A percentile compares a stretch with the other conserved stretches of the same genome.
These are phyloP conservation scores for Candida sphagnicola DNA, from an alignment of 805 yeast genomes.

Conservation along the genomic window DNA sequence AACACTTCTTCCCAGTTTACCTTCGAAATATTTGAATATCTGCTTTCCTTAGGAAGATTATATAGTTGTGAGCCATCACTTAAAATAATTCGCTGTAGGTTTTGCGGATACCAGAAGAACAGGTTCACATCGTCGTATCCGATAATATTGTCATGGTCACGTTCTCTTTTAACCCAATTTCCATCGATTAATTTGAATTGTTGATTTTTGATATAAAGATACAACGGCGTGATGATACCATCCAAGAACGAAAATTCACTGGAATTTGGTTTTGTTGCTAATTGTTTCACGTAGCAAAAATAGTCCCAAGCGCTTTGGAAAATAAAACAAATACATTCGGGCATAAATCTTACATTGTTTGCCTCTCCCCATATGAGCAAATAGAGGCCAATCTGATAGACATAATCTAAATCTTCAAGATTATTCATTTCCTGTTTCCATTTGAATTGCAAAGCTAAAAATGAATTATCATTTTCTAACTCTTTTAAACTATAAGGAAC, in stretches of 20 bases:
- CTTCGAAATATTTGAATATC: constrained; percentile 27
- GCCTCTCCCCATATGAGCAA: constrained; percentile 76
- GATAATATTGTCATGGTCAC: constrained; percentile 61
- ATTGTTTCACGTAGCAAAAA: constrained; percentile 7
- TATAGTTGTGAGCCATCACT: constrained; percentile 28
- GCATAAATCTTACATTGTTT: constrained; percentile 54
- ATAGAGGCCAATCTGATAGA: constrained; percentile 61
- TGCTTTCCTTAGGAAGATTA: constrained; percentile 21
- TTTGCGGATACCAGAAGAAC: constrained; percentile 44
- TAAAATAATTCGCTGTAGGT: constrained; percentile 28
- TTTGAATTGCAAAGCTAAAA: constrained; percentile 30
- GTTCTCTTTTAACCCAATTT: constrained; percentile 53
- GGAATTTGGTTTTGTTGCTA: neutral
- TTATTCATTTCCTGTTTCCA: constrained; percentile 68
- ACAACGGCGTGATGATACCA: constrained; percentile 44
- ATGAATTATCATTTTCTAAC: constrained; percentile 12
- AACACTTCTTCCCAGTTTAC: constrained; percentile 41
- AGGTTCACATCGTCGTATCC: constrained; percentile 57
- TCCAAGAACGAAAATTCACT: constrained; percentile 27
- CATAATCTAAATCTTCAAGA: constrained; percentile 52
- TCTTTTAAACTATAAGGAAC: constrained; percentile 22
- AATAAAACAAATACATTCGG: constrained; percentile 37
- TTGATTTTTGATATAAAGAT: constrained; percentile 63
- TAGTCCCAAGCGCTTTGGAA: constrained; percentile 24
- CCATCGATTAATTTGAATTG: constrained; percentile 57